A percentile compares a stretch with the other conserved stretches of the same genome.
phyloP scores from a whole-genome alignment of 2,329 filamentous ascomycete genomes.

The Colletotrichum sp. region DNA sequence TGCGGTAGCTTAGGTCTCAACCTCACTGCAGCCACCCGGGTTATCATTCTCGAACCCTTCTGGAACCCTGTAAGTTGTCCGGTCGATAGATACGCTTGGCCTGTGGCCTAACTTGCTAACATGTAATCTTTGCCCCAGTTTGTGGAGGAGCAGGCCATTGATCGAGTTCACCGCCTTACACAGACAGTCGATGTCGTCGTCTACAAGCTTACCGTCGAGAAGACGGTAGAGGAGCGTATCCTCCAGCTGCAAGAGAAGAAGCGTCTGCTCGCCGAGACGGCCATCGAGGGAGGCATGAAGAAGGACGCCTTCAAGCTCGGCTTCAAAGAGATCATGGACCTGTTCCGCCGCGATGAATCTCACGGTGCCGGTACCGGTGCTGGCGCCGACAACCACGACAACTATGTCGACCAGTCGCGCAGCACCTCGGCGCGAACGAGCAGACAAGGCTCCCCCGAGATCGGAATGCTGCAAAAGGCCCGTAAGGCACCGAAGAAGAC shows the following conservation, averaged over 20 bases:
- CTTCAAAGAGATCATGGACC: constrained; percentile 89
- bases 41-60: constrained; percentile 95
- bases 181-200: constrained; percentile 94
- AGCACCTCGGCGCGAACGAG: background rate
- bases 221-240: constrained; percentile 92
- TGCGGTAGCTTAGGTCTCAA: constrained; percentile 94
- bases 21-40: constrained; percentile 88
- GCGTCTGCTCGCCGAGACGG: constrained; percentile 85
- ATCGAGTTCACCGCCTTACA: constrained; percentile 97
- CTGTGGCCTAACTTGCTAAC: background rate
- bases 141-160: constrained; percentile 98
- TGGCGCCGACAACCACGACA: background rate
- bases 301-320: constrained; percentile 81
- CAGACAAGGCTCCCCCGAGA: constrained; percentile 10
- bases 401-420: constrained; percentile 1
- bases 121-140: constrained; percentile 58
- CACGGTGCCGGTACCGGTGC: background rate
- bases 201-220: constrained; percentile 88
- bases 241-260: constrained; percentile 95
- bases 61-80: constrained; percentile 81
- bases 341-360: constrained; percentile 60
- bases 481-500: constrained; percentile 34
- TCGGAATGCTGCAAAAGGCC: background rate
- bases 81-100: background rate
- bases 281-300: constrained; percentile 81